phyloP scores from a whole-genome alignment of 2,329 filamentous ascomycete species.

The Colletotrichum cereale region DNA sequence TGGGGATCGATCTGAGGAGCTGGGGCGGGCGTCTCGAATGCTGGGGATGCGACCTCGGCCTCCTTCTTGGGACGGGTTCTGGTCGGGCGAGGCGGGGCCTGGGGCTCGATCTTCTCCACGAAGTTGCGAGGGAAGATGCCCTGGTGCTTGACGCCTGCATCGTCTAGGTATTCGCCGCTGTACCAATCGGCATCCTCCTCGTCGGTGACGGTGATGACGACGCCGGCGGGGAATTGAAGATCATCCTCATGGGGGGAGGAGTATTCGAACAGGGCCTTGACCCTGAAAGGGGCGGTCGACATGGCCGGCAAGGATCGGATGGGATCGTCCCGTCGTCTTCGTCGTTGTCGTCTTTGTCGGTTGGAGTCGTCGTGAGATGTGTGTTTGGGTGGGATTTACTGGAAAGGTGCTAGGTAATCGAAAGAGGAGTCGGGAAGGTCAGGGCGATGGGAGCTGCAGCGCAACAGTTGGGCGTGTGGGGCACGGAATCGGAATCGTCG shows the following conservation, averaged over 20 bases:
- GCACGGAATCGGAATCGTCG: slow-evolving; percentile 40
- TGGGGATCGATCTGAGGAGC: slow-evolving; percentile 47
- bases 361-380: slow-evolving; percentile 8
- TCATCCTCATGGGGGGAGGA: slow-evolving; percentile 94
- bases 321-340: slow-evolving; percentile 11
- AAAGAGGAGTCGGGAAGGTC: slow-evolving; percentile 37
- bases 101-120: slow-evolving; percentile 95
- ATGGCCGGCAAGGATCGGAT: slow-evolving; percentile 38
- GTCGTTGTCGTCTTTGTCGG: slow-evolving; percentile 20
- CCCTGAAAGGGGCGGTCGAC: slow-evolving; percentile 80
- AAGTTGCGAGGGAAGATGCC: slow-evolving; percentile 98
- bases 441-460: slow-evolving; percentile 30
- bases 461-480: slow-evolving; percentile 28
- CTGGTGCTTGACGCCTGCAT: slow-evolving; percentile 78
- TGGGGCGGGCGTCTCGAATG: slow-evolving; percentile 44
- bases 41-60: slow-evolving; percentile 48
- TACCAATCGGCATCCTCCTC: slow-evolving; percentile 97
- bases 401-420: slow-evolving; percentile 26
- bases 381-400: slow-evolving; percentile 6
- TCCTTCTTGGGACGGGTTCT: slow-evolving; percentile 80
- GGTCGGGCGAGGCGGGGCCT: slow-evolving; percentile 86
- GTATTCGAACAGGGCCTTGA: slow-evolving; percentile 97
- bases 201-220: slow-evolving; percentile 94
- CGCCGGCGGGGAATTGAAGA: slow-evolving; percentile 85
- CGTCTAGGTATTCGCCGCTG: slow-evolving; percentile 86